phyloP scores from a whole-genome alignment of 345 rosid species.

The Brassica rapa region DNA sequence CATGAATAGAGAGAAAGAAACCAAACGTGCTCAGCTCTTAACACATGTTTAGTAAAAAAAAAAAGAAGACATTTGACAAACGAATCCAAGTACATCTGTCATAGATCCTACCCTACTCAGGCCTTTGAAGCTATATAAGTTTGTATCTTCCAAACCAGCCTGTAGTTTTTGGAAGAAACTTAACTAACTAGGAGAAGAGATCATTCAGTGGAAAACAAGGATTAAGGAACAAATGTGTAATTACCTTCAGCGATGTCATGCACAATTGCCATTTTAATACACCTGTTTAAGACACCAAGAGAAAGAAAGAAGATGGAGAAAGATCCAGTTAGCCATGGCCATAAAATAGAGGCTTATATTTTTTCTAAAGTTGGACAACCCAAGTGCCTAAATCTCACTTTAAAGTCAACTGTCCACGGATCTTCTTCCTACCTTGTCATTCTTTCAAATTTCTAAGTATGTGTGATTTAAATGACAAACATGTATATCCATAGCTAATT shows the following conservation, averaged over 20 bases:
- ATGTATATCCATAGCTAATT: background rate
- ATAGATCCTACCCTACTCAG: background rate
- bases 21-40: background rate
- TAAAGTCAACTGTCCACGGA: background rate
- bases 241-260: constrained; percentile 98
- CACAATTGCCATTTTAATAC: constrained; percentile 93
- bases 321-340: constrained; percentile 14
- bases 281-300: constrained; percentile 53
- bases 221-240: background rate
- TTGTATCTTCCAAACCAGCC: background rate
- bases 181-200: constrained; percentile 1
- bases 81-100: background rate
- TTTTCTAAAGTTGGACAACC: background rate
- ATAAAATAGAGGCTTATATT: background rate
- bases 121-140: background rate
- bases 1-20: constrained; percentile 10
- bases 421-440: constrained; percentile 6
- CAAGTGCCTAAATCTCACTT: background rate
- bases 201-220: background rate
- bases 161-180: background rate
- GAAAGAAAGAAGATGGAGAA: constrained; percentile 30
- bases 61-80: background rate
- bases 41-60: background rate
- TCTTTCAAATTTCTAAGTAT: background rate
- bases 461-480: background rate